A percentile compares a stretch with the other conserved stretches of the same genome.
phyloP scores from a whole-genome alignment of 352 stramenopile species.

The Lagenidium giganteum region DNA sequence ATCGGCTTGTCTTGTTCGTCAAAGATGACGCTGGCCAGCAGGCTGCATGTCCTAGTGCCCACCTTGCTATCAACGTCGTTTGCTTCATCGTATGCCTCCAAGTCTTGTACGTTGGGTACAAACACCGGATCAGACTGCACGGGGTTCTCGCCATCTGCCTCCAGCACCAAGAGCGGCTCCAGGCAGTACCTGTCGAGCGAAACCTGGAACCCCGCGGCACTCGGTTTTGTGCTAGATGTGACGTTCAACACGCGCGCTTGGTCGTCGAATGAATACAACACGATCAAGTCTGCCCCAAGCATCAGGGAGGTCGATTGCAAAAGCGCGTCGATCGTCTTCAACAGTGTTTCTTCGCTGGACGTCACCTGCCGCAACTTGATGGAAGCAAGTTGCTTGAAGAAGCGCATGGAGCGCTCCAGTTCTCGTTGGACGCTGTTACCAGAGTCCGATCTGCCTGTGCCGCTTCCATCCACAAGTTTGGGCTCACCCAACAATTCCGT shows the following conservation, averaged over 20 bases:
- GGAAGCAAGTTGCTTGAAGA: slow-evolving; percentile 49
- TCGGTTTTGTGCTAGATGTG: slow-evolving; percentile 37
- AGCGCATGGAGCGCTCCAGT: slow-evolving; percentile 44
- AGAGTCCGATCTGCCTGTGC: slow-evolving; percentile 26
- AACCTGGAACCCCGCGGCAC: slow-evolving; percentile 40
- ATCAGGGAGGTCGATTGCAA: slow-evolving; percentile 29
- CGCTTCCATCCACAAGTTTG: slow-evolving; percentile 26
- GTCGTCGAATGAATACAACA: slow-evolving; percentile 53
- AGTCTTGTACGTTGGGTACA: slow-evolving; percentile 34
- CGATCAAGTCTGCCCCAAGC: slow-evolving; percentile 36
- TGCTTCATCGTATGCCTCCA: slow-evolving; percentile 28
- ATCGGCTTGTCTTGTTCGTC: slow-evolving; percentile 43
- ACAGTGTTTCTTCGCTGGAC: slow-evolving; percentile 30
- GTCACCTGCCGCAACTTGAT: slow-evolving; percentile 44
- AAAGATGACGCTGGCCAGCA: slow-evolving; percentile 28
- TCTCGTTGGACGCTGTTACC: too few species aligned
- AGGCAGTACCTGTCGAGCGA: slow-evolving; percentile 43
- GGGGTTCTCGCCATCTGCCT: too few species aligned
- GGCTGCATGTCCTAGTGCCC: slow-evolving; percentile 17
- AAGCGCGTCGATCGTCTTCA: slow-evolving; percentile 38
- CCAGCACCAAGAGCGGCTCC: slow-evolving; percentile 30
- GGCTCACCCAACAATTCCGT: slow-evolving; percentile 10
- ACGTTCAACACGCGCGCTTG: slow-evolving; percentile 31
- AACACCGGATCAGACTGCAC: slow-evolving; percentile 27
- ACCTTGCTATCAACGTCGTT: slow-evolving; percentile 40